Percentiles rank a stretch among this genome's conserved stretches.
Evolutionary conservation across 495 filamentous ascomycete genomes (phyloP).

Genomic region (Annulohypoxylon moriforme): DNA sequence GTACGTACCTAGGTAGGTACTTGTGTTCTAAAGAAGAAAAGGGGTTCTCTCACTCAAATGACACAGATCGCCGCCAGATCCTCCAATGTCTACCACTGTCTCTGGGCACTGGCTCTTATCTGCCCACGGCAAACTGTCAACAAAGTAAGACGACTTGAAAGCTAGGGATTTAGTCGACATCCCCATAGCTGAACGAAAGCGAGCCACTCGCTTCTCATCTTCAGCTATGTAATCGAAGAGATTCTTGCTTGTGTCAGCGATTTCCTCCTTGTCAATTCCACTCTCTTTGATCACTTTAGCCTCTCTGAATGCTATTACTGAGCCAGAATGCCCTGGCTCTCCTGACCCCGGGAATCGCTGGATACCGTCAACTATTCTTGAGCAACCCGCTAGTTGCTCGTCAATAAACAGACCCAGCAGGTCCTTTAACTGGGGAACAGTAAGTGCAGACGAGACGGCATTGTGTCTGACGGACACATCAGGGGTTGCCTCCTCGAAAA

Average conservation of each 20-base stretch:
- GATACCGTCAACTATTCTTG: conserved; percentile 40
- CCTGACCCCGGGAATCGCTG: conserved; percentile 40
- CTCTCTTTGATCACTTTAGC: conserved; percentile 10
- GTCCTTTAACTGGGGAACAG: conserved; percentile 46
- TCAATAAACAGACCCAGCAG: conserved; percentile 53
- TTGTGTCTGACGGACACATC: conserved; percentile 58
- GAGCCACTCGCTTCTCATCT: conserved; percentile 47
- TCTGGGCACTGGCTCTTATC: conserved; percentile 41
- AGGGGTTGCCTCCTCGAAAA: conserved; percentile 59
- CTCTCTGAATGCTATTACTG: conserved; percentile 33
- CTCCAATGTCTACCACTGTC: conserved; percentile 60
- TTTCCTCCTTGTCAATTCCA: conserved; percentile 12
- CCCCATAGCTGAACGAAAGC: conserved; percentile 59
- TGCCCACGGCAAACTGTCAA: conserved; percentile 53
- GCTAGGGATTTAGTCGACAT: conserved; percentile 49
- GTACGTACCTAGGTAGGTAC: no score
- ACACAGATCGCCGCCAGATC: conserved; percentile 42
- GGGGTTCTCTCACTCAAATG: conserved; percentile 29
- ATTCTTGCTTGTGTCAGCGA: conserved; percentile 42
- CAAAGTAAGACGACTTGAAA: conserved; percentile 50
- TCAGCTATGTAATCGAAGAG: conserved; percentile 53
- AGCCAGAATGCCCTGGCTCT: conserved; percentile 42
- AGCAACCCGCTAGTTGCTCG: conserved; percentile 52
- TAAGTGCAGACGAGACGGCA: conserved; percentile 46
- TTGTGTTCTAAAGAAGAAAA: background rate